A percentile compares a stretch with the other conserved stretches of the same genome.
Conservation (phyloP, 208 protist species). For the Acanthamoeba castellanii region DNA sequence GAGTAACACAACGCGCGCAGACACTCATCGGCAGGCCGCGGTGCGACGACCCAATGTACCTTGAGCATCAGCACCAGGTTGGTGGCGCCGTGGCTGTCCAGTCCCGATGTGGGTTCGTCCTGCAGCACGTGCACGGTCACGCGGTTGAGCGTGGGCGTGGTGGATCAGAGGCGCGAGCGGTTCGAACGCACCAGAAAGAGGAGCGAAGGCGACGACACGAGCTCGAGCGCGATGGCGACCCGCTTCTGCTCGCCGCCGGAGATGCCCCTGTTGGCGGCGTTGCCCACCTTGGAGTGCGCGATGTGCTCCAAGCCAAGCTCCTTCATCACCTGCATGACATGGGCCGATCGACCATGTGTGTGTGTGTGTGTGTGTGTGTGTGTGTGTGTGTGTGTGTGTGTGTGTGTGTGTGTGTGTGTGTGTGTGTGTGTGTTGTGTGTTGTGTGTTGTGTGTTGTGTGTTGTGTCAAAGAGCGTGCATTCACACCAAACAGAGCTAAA, state of each 20-base stretch:
- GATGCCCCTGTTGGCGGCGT: constrained; percentile 35
- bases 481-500: background rate
- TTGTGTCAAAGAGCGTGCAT: too few relatives aligned
- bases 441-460: too few relatives aligned
- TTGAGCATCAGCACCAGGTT: constrained; percentile 44
- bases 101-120: constrained; percentile 67
- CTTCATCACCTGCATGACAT: constrained; percentile 1
- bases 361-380: background rate
- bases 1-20: too few relatives aligned
- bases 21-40: too few relatives aligned
- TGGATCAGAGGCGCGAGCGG: too few relatives aligned
- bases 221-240: constrained; percentile 28
- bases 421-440: too few relatives aligned
- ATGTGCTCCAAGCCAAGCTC: constrained; percentile 63
- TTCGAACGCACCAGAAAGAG: constrained; percentile 30
- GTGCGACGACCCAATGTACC: background rate
- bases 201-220: constrained; percentile 51
- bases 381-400: too few relatives aligned
- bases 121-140: background rate
- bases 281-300: constrained; percentile 21
- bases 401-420: too few relatives aligned
- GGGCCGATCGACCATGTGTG: background rate
- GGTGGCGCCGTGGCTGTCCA: constrained; percentile 57
- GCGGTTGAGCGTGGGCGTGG: background rate
- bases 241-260: constrained; percentile 64